Evolutionary conservation across 768 basidiomycete genomes (phyloP).

Genomic region (Galerina sulciceps): DNA sequence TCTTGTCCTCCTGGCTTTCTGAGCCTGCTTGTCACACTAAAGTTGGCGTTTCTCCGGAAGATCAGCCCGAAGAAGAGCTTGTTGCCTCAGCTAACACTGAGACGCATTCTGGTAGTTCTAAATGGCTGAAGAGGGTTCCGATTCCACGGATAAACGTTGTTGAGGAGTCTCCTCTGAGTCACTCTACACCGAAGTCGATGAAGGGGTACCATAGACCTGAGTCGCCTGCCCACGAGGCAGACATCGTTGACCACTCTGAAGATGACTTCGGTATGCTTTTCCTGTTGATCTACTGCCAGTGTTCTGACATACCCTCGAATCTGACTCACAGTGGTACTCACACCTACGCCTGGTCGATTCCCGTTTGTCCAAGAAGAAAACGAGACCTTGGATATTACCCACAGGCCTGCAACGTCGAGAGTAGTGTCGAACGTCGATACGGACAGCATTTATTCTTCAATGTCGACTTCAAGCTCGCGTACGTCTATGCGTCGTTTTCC

Average conservation of each 20-base stretch:
- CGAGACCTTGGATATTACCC: conserved; percentile 10
- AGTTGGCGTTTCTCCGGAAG: too few species aligned
- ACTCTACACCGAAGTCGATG: conserved; percentile 3
- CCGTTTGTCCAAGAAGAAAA: not conserved
- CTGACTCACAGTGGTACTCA: not conserved
- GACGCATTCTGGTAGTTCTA: not conserved
- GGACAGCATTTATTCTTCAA: conserved; percentile 1
- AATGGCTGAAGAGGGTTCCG: not conserved
- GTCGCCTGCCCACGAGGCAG: not conserved
- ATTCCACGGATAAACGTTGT: conserved; percentile 5
- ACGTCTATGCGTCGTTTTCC: not conserved
- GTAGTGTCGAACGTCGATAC: conserved; percentile 6
- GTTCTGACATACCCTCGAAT: too few species aligned
- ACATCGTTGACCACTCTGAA: not conserved
- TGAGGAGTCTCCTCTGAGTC: conserved; percentile 1
- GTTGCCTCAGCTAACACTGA: too few species aligned
- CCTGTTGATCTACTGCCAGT: not conserved
- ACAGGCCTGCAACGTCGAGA: not conserved
- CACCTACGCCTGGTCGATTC: not conserved
- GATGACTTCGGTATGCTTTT: not conserved
- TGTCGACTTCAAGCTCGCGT: conserved; percentile 1
- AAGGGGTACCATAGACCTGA: not conserved
- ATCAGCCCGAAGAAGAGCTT: not conserved
- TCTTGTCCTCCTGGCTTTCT: conserved; percentile 2
- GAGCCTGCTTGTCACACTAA: not conserved